Base-by-base conservation (phyloP, 495 filamentous ascomycete species). In the Recurvomyces mirabilis region DNA sequence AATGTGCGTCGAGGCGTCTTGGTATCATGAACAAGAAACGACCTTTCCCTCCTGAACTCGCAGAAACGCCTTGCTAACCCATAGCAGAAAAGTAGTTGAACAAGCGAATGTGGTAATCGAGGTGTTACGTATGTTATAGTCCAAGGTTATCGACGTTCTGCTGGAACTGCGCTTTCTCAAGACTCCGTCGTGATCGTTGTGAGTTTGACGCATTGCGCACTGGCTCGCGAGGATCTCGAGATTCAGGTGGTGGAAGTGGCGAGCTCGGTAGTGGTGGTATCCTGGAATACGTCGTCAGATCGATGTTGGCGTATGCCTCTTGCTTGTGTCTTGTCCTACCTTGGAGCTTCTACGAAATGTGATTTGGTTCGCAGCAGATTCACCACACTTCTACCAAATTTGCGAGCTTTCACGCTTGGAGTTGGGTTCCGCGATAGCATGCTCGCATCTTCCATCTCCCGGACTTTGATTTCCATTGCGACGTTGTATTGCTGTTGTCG, bases 381-480 rank as follows among this genome's bases (percentile, higher is more conserved):
- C 19, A 53, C 50, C 45, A 53, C 39, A 29, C 44, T 48, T 17
- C 50, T 15, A 5, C 50, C 50, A 23, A 53, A 53, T 24, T 53
- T 53, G 15, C 50, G 50, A 26, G 50, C 50, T 26, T 53, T 53
- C 4, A 53, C 50, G 35, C 50, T 53, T 11, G 50, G 50, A 1
- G 49, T 52, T 9, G 33, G 38, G 29, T 53, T 52, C 1, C 43
- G 45, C 5, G 38, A 44, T 17, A 40, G 13, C 1, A 26, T n/a
- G 19, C 30, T 48, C 3, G 44, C 28, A 23, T 45, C 50, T 22
- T 49, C 50, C 7, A 49, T 11, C 22, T 53, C 50, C 4, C 38
- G 50, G 20, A 49, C 38, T 40, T 53, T 48, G 38, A 49, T 45
- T 24, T 47, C 49, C 49, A 47, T 47, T 21, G 17, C 43, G 19